Evolutionary conservation across 352 stramenopile genomes (phyloP), one percentile per base, ranked within the genome.

Genomic region (Thraustochytrium aureum): DNA sequence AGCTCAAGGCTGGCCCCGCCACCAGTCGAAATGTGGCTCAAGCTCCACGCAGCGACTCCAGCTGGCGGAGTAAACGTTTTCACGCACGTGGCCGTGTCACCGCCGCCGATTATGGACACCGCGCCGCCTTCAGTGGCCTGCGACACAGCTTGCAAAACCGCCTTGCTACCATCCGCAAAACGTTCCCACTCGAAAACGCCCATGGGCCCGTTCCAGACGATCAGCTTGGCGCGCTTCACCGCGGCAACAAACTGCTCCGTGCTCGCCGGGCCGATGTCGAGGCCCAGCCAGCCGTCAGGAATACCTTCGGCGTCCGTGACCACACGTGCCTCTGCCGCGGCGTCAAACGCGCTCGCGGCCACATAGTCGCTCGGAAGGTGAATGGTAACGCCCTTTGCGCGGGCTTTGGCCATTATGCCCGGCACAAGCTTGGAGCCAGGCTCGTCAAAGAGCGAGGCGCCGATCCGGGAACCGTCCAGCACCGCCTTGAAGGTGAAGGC

Each of bases 401-500:
- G 92, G 5, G 97, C 97, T 87, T 98, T 97, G 82, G 97, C 94
- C 79, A 99, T 93, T 37, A 99, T 92, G 50, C 92, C 87, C n/a
- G 88, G 85, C 14, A 91, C 91, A 35, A 93, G 84, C 84, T 92
- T 89, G 67, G 96, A 91, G n/a, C 95, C 89, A 75, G 93, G 90
- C 0, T 90, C 89, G 69, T 96, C 92, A 84, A 97, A 93, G 41
- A 99, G 87, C 62, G 91, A 98, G 42, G 87, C 89, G 66, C 94
- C 96, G 84, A 99, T 96, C 84, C 95, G 87, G 86, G 94, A 96
- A 81, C 97, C 93, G 83, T 97, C 96, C 72, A 97, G 86, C 62
- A 97, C 95, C 88, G 98, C 99, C 87, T 99, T 98, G 88, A 99
- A 99, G 22, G 96, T 99, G 87, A 99, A 99, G 72, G 97, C 96